These are phyloP conservation scores for Coemansia sp. DNA, from an alignment of 192 early-diverging fungal species.

Conservation along the genomic window DNA sequence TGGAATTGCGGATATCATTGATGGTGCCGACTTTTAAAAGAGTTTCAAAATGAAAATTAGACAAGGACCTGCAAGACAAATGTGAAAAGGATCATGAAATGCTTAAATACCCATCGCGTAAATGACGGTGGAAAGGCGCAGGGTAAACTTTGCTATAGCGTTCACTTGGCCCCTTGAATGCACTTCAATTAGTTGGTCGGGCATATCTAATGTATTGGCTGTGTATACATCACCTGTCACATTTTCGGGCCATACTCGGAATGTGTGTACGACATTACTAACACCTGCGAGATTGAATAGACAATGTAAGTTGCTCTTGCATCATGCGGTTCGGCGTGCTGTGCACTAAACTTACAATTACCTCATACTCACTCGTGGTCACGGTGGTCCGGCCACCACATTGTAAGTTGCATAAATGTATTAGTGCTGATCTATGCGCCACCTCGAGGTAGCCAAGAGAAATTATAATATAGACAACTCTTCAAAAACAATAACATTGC, in stretches of 20 bases:
- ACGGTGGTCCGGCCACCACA: slow-evolving; percentile 2
- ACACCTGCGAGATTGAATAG: neutral
- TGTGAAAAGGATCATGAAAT: neutral
- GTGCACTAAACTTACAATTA: neutral
- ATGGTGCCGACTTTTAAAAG: neutral
- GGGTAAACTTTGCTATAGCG: neutral
- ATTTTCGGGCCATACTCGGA: neutral
- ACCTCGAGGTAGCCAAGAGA: neutral
- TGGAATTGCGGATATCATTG: neutral
- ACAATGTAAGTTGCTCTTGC: neutral
- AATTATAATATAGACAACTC: no score
- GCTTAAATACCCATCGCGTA: neutral
- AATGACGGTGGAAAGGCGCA: neutral
- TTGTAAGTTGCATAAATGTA: slow-evolving; percentile 1
- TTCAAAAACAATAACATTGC: neutral
- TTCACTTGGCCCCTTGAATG: neutral
- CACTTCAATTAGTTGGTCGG: neutral
- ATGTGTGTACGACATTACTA: neutral
- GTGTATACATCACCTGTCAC: neutral
- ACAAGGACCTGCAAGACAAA: neutral
- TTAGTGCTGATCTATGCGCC: neutral
- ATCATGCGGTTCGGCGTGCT: neutral
- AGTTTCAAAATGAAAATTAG: neutral
- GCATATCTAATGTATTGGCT: neutral
- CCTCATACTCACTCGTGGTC: neutral